Evolutionary conservation across 2,329 filamentous ascomycete species (phyloP), one percentile per base, ranked within the genome.

Genomic region (Didymella segeticola): DNA sequence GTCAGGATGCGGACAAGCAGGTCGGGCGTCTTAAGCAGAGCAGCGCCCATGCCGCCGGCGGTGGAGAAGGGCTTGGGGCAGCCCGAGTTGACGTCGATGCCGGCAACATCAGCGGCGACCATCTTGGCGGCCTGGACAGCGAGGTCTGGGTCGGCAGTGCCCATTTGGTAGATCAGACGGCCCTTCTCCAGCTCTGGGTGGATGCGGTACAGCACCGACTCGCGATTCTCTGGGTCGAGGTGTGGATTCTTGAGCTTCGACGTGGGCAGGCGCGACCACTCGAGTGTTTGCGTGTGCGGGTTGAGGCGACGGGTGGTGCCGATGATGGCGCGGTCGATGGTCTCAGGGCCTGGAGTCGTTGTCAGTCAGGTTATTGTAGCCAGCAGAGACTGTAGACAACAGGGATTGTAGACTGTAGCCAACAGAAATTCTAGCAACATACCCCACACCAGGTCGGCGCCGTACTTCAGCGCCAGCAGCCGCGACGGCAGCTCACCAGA

Each of bases 1-100:
- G 89, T 87, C 7, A 99, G 82, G 60, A 99, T 99, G 0, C 87
- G 83, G 64, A 87, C 89, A 1, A 99, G 83, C 67, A 85, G 86
- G 61, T 98, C 93, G 0, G 95, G 93, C 0, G 89, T 93, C 63
- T 85, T 86, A 14, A 99, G 83, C 17, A 99, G 83, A 1, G 93
- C 93, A 0, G 95, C 95, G 42, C 95, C 95, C 95, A 99, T 99
- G 42, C 95, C 95, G 56, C 92, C 92, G 58, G 84, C 85, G 2
- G 93, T 96, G 69, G 90, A 96, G 76, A 99, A 99, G 0, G 93
- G 90, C 76, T 99, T 99, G 0, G 95, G 95, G 71, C 95, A 99
- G n/a, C 95, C 95, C 0, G 95, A 92, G 74, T 99, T 99, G 58
- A 99, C 89, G 73, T 98, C 95, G 64, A 99, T 97, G 56, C 95